phyloP scores from a whole-genome alignment of 805 yeast species.

The Starmerella khaoyaiensis region DNA sequence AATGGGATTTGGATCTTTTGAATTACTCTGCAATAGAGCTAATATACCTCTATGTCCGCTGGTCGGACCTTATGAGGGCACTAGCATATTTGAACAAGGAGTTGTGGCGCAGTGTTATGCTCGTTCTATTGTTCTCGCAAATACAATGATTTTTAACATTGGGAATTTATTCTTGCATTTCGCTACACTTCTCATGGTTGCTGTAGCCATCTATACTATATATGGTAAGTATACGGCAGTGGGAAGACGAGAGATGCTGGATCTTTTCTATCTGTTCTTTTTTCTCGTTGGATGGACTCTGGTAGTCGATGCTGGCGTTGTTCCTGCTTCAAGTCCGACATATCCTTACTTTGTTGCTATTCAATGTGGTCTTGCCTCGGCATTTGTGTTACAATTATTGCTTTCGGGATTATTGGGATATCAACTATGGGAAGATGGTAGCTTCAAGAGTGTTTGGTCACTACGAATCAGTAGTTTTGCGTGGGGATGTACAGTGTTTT shows the following conservation, averaged over 20 bases:
- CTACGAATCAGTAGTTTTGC: slow-evolving; percentile 40
- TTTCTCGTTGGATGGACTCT: slow-evolving; percentile 50
- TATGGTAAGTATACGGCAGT: slow-evolving; percentile 86
- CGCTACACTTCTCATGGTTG: slow-evolving; percentile 49
- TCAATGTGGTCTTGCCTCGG: slow-evolving; percentile 63
- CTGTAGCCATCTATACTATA: slow-evolving; percentile 63
- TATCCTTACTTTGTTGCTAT: slow-evolving; percentile 74
- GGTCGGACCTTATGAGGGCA: slow-evolving; percentile 37
- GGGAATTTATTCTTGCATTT: slow-evolving; percentile 82
- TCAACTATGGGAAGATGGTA: slow-evolving; percentile 93
- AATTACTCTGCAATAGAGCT: slow-evolving; percentile 47
- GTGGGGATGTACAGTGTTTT: slow-evolving; percentile 53
- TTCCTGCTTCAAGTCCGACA: slow-evolving; percentile 66
- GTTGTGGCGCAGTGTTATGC: slow-evolving; percentile 71
- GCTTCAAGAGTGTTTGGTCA: slow-evolving; percentile 46
- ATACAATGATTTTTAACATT: slow-evolving; percentile 77
- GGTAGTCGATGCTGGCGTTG: slow-evolving; percentile 82
- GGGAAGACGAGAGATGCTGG: slow-evolving; percentile 76
- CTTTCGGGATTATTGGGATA: slow-evolving; percentile 70
- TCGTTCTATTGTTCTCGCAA: slow-evolving; percentile 73
- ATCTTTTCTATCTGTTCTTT: slow-evolving; percentile 49
- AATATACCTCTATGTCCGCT: slow-evolving; percentile 74
- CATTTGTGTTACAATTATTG: slow-evolving; percentile 55
- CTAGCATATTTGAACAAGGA: slow-evolving; percentile 34
- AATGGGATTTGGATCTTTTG: slow-evolving; percentile 60